These are phyloP conservation scores for Erucastrum elatum DNA, from an alignment of 345 rosid species.

Conservation along the genomic window DNA sequence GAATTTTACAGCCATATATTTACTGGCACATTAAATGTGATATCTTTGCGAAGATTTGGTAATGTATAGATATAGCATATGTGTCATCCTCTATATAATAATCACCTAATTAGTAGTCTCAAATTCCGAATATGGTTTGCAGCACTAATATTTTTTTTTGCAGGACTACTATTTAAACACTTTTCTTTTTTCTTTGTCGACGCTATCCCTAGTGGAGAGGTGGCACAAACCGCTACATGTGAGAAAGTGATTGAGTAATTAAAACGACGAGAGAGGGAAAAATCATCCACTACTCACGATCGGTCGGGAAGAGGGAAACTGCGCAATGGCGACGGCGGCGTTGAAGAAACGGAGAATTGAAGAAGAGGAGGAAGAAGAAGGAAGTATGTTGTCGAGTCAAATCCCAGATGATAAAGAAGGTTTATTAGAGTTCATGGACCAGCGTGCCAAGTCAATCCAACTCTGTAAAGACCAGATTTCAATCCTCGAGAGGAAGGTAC, in stretches of 20 bases:
- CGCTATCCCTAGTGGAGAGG: constrained; percentile 29
- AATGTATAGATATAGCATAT: background rate
- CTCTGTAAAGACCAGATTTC: constrained; percentile 28
- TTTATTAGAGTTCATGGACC: constrained; percentile 38
- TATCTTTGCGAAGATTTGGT: background rate
- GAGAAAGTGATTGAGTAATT: constrained; percentile 3
- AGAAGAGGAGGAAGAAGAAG: constrained; percentile 8
- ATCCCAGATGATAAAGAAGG: constrained; percentile 39
- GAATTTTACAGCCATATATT: background rate
- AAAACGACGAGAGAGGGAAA: constrained; percentile 30
- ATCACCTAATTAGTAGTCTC: background rate
- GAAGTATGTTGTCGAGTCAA: background rate
- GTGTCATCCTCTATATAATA: background rate
- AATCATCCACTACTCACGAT: background rate
- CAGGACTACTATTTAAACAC: background rate
- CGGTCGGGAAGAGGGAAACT: background rate
- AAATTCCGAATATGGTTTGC: background rate
- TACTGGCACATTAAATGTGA: background rate
- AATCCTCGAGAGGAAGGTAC: constrained; percentile 30
- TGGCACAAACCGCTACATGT: constrained; percentile 13
- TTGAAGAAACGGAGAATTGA: constrained; percentile 33
- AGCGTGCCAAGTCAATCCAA: constrained; percentile 30
- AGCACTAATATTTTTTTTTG: background rate
- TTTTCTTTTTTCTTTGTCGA: background rate
- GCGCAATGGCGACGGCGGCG: background rate